Evolutionary conservation across 2,329 filamentous ascomycete species (phyloP), one percentile per base, ranked within the genome.

Genomic region (Alternaria solani): DNA sequence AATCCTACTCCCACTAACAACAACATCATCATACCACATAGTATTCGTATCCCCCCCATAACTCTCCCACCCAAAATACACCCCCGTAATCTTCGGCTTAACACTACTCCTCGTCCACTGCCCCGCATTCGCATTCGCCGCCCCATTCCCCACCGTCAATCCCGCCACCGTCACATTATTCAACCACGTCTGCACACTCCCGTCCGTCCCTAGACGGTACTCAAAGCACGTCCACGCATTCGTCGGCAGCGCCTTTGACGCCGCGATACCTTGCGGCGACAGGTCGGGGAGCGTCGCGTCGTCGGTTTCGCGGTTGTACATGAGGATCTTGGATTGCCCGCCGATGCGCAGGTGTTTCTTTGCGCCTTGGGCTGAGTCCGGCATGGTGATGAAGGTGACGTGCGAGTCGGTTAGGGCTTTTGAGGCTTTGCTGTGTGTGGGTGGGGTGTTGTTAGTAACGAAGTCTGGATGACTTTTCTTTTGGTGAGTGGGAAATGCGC

Each of bases 41-140:
- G 87, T 89, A 74, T 88, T 88, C 3, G 79, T 76, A 61, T 86
- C 86, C 0, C 85, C 85, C 9, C 86, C 85, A 65, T 89, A 89
- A 5, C 83, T 85, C 80, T 89, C 87, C 86, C 87, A 88, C 0
- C 87, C 87, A 63, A 88, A 88, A 75, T 88, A 87, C 28, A 88
- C 78, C 7, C 72, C 85, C 0, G 83, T 83, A 55, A 87, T 78
- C 69, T 84, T 84, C 5, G 86, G 86, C 71, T 81, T 84, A 57
- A 81, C 71, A 34, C 63, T 73, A 70, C 82, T 82, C 51, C 83
- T 80, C 64, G 81, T 76, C 87, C 87, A 88, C 68, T 84, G 82
- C 1, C 73, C 80, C 2, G 81, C 83, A 67, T 87, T 86, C 42
- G 77, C 61, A 66, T 88, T 88, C 39, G 79, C 73, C 32, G 77